Conservation (phyloP, 1,284 basidiomycete genomes). For the Rhodotorula sp. region DNA sequence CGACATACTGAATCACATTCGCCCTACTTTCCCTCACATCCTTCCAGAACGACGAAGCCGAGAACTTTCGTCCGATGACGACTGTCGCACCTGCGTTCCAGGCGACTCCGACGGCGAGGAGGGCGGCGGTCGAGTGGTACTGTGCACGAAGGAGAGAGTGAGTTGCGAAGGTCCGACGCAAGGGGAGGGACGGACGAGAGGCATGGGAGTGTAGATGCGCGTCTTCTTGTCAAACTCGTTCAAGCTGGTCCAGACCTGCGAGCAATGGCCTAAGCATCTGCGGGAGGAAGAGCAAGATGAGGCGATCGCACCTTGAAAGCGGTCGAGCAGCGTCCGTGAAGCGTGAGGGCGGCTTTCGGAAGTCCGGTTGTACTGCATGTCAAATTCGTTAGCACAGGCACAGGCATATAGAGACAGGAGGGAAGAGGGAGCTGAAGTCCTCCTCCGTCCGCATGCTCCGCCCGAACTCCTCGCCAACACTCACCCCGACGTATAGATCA, state of each 20-base stretch:
- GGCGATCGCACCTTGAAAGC: conserved; percentile 36
- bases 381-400: neutral
- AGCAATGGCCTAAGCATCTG: no score
- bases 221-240: conserved; percentile 26
- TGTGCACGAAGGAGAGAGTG: conserved; percentile 24
- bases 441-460: no score
- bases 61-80: conserved; percentile 50
- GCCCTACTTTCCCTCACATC: conserved; percentile 43
- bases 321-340: conserved; percentile 45
- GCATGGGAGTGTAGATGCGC: conserved; percentile 50
- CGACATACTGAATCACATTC: conserved; percentile 49
- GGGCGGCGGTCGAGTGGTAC: conserved; percentile 42
- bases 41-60: conserved; percentile 47
- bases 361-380: conserved; percentile 39
- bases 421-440: no score
- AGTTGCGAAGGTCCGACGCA: conserved; percentile 36
- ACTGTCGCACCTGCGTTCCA: conserved; percentile 45
- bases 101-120: conserved; percentile 46
- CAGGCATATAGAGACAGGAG: neutral
- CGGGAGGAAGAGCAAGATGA: neutral
- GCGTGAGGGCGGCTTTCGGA: conserved; percentile 48
- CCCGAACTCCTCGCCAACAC: neutral
- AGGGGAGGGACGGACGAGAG: conserved; percentile 24
- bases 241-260: conserved; percentile 23
- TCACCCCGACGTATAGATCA: conserved; percentile 36